Base-by-base conservation (phyloP, 306 rosid species). In the Carpinus viminea region DNA sequence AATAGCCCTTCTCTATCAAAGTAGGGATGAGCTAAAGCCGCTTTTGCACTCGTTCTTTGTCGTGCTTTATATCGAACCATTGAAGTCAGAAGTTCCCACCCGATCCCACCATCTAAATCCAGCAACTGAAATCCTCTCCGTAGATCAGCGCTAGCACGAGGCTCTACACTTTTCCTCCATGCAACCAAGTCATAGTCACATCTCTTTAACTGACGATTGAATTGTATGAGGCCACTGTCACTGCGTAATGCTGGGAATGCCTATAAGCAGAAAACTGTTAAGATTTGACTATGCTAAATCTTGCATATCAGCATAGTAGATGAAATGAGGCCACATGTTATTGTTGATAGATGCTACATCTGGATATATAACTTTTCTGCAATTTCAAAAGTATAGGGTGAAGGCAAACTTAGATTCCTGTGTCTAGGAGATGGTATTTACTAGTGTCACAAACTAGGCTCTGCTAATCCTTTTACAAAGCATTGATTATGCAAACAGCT, bases 31-130 rank as follows among this genome's bases (percentile, higher is more conserved):
- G 98, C 93, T 66, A 92, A 83, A 53, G 93, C 98, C 7, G 86
- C 88, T 86, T 95, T 95, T 38, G 98, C 98, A 57, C 98, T 95
- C 73, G 88, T 92, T 75, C 99, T 85, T 83, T 93, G 90, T 70
- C 96, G 77, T 77, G 99, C 93, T 81, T 89, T 90, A 85, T 85
- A 93, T 61, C 98, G 86, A 41, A 90, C 97, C 98, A 95, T 95
- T 21, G 97, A 92, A 16, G 88, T 95, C 68, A 92, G 78, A 45
- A 95, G 98, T 76, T 95, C 98, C 98, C 98, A 92, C 77, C 98
- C 97, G 17, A 85, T 85, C 76, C 98, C 98, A 48, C 92, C 98
- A 82, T 91, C 98, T 81, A 92, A 91, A 80, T 91, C 92, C 93
- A 95, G 76, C 82, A 95, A 72, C 81, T 95, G 96, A 68, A 95